Percentiles rank a stretch among this genome's conserved stretches.
Conservation (phyloP, 176 grass and related monocot genomes). For the Hordeum marinum region DNA sequence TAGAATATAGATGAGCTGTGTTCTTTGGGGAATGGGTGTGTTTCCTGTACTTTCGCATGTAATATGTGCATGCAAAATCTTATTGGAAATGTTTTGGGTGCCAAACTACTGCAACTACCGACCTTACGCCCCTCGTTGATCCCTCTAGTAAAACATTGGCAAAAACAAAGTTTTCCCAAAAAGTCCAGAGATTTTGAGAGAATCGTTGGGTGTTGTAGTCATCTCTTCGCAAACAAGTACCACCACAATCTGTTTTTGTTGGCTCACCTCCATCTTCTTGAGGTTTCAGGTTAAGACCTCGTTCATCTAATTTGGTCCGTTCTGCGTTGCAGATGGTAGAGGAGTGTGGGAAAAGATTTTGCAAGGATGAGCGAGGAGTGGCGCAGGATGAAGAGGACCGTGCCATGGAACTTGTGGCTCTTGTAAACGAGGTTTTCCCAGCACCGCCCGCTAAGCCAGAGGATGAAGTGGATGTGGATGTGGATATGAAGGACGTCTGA, state of each 20-base stretch:
- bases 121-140: background rate
- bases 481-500: background rate
- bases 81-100: background rate
- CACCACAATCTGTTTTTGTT: background rate
- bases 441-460: constrained; percentile 23
- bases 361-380: constrained; percentile 15
- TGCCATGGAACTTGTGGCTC: constrained; percentile 29
- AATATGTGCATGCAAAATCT: background rate
- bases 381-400: background rate
- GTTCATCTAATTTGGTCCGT: background rate
- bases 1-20: background rate
- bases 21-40: background rate
- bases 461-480: background rate
- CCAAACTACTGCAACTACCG: background rate
- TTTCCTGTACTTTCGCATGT: background rate
- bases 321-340: constrained; percentile 31
- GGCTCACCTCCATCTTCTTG: background rate
- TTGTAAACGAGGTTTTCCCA: constrained; percentile 49
- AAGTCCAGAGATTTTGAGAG: background rate
- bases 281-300: background rate
- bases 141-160: background rate
- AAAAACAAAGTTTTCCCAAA: too few species aligned
- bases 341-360: constrained; percentile 41
- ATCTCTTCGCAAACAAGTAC: background rate
- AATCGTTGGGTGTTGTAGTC: background rate